Evolutionary conservation across 306 rosid genomes (phyloP).

Genomic region (Mimosa pudica): DNA sequence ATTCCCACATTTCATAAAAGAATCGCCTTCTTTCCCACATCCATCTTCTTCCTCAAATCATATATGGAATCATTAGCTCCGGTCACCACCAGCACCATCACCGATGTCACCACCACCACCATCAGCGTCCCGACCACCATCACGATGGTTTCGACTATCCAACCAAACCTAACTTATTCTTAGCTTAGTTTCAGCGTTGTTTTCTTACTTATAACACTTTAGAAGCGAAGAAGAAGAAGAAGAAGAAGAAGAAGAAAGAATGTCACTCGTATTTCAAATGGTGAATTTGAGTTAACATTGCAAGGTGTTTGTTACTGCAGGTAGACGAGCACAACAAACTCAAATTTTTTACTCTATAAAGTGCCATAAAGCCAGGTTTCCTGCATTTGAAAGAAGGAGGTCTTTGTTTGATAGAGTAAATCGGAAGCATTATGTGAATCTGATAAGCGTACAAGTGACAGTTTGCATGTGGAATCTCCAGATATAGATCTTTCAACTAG

Average conservation of each 20-base stretch:
- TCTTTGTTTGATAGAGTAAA: conserved; percentile 29
- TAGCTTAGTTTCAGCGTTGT: conserved; percentile 49
- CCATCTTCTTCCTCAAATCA: no score
- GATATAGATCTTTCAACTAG: conserved; percentile 34
- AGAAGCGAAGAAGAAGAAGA: no score
- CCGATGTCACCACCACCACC: no score
- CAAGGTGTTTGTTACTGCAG: conserved; percentile 32
- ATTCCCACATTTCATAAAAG: no score
- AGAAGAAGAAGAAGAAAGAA: no score
- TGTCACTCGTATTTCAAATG: no score
- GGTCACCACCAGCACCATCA: no score
- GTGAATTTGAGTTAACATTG: background rate
- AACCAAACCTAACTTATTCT: conserved; percentile 27
- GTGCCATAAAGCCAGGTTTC: conserved; percentile 36
- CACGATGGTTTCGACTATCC: conserved; percentile 9
- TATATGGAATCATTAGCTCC: no score
- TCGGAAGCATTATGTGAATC: conserved; percentile 42
- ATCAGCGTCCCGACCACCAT: no score
- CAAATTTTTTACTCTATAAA: conserved; percentile 27
- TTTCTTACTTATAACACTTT: conserved; percentile 8
- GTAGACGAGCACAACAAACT: conserved; percentile 37
- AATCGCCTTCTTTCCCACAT: no score
- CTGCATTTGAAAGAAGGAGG: conserved; percentile 33
- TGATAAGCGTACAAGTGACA: conserved; percentile 45
- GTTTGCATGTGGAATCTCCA: conserved; percentile 49